phyloP scores from a whole-genome alignment of 257 asterid species.

The Solanum okadae region DNA sequence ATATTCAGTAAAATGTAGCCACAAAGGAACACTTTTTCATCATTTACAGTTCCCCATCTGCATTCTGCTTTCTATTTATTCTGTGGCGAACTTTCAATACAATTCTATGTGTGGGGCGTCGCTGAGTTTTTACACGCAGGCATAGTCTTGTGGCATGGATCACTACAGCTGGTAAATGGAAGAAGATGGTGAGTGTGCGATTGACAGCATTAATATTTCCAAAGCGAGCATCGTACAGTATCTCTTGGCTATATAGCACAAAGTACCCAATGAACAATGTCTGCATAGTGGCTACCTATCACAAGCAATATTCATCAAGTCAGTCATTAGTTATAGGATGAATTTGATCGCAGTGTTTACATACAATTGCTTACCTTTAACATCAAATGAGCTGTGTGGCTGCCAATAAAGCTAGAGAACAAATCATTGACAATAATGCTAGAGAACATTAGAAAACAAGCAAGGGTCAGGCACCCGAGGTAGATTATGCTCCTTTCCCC shows the following conservation, averaged over 20 bases:
- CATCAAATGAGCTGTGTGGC: background rate
- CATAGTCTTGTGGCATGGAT: background rate
- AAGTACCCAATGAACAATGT: background rate
- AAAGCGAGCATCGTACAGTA: background rate
- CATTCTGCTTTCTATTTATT: background rate
- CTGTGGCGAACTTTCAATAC: too few relatives aligned
- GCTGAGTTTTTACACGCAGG: background rate
- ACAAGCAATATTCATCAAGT: background rate
- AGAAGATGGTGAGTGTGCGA: background rate
- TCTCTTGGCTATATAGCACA: background rate
- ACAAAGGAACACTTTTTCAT: too few relatives aligned
- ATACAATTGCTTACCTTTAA: background rate
- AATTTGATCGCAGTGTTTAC: too few relatives aligned
- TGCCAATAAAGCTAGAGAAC: background rate
- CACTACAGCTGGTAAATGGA: background rate
- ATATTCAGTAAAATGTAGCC: background rate
- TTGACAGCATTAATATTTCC: background rate
- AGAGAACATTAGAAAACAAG: background rate
- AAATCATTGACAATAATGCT: background rate
- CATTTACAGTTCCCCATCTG: too few relatives aligned
- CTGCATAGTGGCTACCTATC: background rate
- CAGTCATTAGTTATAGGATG: background rate
- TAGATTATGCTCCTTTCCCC: background rate
- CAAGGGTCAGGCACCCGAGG: background rate
- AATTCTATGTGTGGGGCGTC: background rate